A percentile compares a stretch with the other conserved stretches of the same genome.
Evolutionary conservation across 73 alveolate genomes (phyloP).

Genomic region (Paramecium octaurelia): DNA sequence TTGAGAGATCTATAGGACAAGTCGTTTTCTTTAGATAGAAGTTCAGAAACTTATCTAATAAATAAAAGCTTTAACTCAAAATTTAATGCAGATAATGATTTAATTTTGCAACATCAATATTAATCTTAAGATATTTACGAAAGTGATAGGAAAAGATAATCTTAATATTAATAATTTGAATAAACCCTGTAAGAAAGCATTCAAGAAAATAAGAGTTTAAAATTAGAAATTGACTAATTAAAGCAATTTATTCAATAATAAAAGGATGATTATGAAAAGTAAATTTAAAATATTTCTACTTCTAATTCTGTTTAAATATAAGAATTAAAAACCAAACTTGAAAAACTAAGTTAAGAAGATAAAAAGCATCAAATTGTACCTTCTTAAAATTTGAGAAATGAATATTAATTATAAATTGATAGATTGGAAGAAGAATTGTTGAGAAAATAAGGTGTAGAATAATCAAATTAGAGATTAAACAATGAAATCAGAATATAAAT

Average conservation of each 20-base stretch:
- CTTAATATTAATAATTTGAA: not conserved
- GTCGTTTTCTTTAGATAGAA: slow-evolving; percentile 1
- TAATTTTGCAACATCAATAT: not conserved
- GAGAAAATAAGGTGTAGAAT: not conserved
- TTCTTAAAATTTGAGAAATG: not conserved
- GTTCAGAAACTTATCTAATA: not conserved
- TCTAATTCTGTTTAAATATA: not conserved
- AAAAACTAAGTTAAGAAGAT: not conserved
- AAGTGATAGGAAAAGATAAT: slow-evolving; percentile 10
- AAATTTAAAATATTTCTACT: not conserved
- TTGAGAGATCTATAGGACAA: not conserved
- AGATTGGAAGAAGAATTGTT: not conserved
- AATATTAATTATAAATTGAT: not conserved
- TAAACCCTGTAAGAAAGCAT: not conserved
- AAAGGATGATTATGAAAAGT: not conserved
- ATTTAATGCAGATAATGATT: not conserved
- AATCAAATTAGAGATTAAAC: not conserved
- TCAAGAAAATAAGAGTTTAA: not conserved
- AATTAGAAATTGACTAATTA: not conserved
- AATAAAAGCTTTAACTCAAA: not conserved
- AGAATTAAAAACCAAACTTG: not conserved
- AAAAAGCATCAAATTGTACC: not conserved
- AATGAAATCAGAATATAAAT: not conserved
- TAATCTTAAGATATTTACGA: not conserved
- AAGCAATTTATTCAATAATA: not conserved